Conservation (phyloP, 257 asterid species). For the Capsicum chinense region DNA sequence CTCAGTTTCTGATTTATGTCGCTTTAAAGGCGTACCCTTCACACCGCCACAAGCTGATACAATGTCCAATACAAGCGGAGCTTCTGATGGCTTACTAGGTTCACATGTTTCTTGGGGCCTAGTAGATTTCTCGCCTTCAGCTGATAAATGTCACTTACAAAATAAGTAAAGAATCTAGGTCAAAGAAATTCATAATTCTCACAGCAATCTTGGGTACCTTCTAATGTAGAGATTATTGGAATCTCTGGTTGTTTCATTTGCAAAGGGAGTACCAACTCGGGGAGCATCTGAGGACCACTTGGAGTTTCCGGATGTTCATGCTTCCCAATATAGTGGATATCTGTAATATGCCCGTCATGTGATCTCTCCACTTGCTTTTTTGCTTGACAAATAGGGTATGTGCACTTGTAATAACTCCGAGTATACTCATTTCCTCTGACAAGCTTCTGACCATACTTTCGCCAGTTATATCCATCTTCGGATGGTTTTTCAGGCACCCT, state of each 20-base stretch:
- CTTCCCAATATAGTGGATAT: constrained; percentile 70
- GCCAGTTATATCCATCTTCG: constrained; percentile 94
- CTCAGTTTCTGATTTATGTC: constrained; percentile 41
- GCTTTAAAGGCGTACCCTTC: constrained; percentile 40
- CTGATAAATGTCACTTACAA: constrained; percentile 43
- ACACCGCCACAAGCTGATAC: constrained; percentile 44
- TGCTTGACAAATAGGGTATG: constrained; percentile 69
- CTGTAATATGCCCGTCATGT: constrained; percentile 71
- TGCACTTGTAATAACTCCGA: constrained; percentile 92
- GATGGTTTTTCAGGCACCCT: constrained; percentile 54
- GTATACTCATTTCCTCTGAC: constrained; percentile 82
- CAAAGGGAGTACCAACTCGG: constrained; percentile 38
- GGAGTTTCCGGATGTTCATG: constrained; percentile 81
- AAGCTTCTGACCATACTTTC: constrained; percentile 95
- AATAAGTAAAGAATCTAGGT: constrained; percentile 14
- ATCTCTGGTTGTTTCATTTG: constrained; percentile 48
- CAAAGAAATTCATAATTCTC: constrained; percentile 19
- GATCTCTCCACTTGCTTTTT: constrained; percentile 92
- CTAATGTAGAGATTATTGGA: constrained; percentile 41
- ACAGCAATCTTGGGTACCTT: constrained; percentile 47
- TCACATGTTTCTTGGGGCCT: constrained; percentile 42
- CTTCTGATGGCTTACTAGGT: constrained; percentile 44
- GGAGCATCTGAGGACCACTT: constrained; percentile 47
- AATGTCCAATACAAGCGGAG: constrained; percentile 39
- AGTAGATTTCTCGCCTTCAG: constrained; percentile 48